These are phyloP conservation scores for Hypoxylon lienhwacheense DNA, from an alignment of 495 filamentous ascomycete genomes.

Conservation along the genomic window DNA sequence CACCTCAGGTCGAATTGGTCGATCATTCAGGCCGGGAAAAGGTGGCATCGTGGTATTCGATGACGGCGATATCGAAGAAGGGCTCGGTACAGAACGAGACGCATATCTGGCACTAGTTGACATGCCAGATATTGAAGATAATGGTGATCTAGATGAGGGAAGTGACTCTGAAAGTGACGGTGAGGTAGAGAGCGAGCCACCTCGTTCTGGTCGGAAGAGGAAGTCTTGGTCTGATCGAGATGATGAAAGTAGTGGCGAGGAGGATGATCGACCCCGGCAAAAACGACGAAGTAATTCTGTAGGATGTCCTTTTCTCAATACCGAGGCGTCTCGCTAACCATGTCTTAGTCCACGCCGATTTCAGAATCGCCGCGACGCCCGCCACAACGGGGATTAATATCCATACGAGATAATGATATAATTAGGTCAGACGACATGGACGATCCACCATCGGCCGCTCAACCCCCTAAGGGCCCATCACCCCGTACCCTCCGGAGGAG, in stretches of 20 bases:
- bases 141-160: conserved; percentile 59
- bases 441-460: conserved; percentile 58
- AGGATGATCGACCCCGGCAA: conserved; percentile 71
- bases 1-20: conserved; percentile 67
- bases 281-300: conserved; percentile 86
- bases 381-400: conserved; percentile 53
- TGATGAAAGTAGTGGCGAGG: conserved; percentile 68
- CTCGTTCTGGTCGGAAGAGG: conserved; percentile 63
- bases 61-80: conserved; percentile 93
- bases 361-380: conserved; percentile 54
- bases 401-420: conserved; percentile 45
- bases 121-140: conserved; percentile 88
- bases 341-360: conserved; percentile 59
- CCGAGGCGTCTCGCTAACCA: conserved; percentile 36
- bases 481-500: conserved; percentile 68
- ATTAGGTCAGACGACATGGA: conserved; percentile 45
- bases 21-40: conserved; percentile 70
- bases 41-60: conserved; percentile 92
- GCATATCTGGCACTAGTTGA: conserved; percentile 80
- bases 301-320: conserved; percentile 24
- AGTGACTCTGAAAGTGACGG: conserved; percentile 53
- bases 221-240: conserved; percentile 81
- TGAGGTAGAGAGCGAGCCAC: conserved; percentile 35
- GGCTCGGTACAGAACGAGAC: conserved; percentile 69
- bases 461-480: conserved; percentile 64